Evolutionary conservation across 805 yeast species (phyloP), one percentile per base, ranked within the genome.

Genomic region (Maudiozyma barnettii): DNA sequence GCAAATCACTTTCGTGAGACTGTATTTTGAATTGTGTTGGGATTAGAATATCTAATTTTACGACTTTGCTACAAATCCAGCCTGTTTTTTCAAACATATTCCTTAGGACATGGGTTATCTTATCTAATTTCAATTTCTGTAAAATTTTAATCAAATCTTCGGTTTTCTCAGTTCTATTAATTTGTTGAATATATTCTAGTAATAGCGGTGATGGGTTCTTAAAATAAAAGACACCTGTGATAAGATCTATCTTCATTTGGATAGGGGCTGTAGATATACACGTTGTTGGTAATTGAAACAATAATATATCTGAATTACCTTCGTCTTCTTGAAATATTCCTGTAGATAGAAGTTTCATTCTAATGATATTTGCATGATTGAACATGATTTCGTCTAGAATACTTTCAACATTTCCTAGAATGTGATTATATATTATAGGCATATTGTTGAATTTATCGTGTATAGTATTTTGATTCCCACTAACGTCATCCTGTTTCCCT

Each of bases 21-120:
- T 31, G n/a, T 31, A 33, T 13, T 19, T 39, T 10, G 18, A 31
- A 45, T 29, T 58, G 58, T 4, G 60, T 52, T 20, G 55, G 48
- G 16, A 61, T 56, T 22, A 59, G 58, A 6, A 47, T 46, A 29
- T 51, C 52, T 26, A 63, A 46, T 31, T 54, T 54, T 2, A 63
- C 53, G 7, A 59, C 58, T 41, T 54, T 57, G 39, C 59, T 57
- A 40, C 64, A 61, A 30, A 55, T 49, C 69, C 69, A 65, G 20
- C 67, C 67, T 4, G 66, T 62, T 46, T 64, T 65, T 39, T 60
- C 63, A 48, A 65, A 63, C 68, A 65, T 64, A 41, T 63, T 62
- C 9, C 55, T 50, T 12, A 65, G 39, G n/a, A 62, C 55, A 18
- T 54, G 54, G 1, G 55, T 57, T 12, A 62, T 62, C 43, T 63